Base-by-base conservation (phyloP, 2,329 filamentous ascomycete species). In the Harringtonia aguacate region DNA sequence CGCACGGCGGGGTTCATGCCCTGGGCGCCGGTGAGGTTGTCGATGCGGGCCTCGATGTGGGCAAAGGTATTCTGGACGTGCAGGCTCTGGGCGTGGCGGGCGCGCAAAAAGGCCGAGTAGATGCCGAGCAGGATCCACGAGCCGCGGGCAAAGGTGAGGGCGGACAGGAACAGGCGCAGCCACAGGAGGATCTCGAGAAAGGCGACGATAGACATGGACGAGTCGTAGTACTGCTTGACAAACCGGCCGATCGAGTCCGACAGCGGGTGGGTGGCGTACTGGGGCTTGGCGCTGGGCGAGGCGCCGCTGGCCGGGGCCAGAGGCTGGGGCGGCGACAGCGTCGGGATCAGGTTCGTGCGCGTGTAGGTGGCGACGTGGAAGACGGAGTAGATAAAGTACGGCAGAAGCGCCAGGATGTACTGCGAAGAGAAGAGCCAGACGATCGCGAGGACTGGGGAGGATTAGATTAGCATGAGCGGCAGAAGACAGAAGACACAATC, bases 321-420 rank as follows among this genome's bases (percentile, higher is more conserved):
- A 51, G 69, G 61, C 52, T 73, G 70, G 47, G 80, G 74, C 15
- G 88, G 86, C 57, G 84, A 74, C 56, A 98, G 61, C 51, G 86
- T 87, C 48, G 92, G 92, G 56, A 98, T 84, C 52, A 98, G 68
- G 70, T 94, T 94, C 62, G 85, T 84, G 63, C 92, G 88, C 53
- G 85, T 86, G 69, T 98, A 98, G 52, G 92, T 97, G 49, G 89
- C 86, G 55, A 97, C 88, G 69, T 98, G 92, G 81, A 98, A 98
- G 65, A 97, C 67, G 47, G 90, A 97, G 77, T 97, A 98, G 65
- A 98, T 86, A 55, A 81, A 82, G 70, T 95, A 98, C 24, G 92
- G 92, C 45, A 95, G 78, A 57, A 98, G 77, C 45, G 92, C 92
- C 55, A 95, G 75, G 31, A 87, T 81, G 57, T 94, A 84, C 69